Conservation (phyloP, 305 asterid species). For the Plantago coronopus region DNA sequence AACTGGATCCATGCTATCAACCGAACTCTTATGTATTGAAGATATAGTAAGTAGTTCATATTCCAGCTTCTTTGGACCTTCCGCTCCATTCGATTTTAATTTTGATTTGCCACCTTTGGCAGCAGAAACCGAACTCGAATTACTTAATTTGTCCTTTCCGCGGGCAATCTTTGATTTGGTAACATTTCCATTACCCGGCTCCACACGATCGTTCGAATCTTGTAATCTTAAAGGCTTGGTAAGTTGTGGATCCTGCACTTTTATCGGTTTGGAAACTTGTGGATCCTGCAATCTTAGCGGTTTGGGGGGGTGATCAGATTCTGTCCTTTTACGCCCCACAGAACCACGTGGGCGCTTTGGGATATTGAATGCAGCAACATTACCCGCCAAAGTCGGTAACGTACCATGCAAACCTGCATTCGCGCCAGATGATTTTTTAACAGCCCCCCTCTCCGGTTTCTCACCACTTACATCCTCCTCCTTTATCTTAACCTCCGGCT, state of each 20-base stretch:
- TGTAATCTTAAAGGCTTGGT: background rate
- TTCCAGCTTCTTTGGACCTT: conserved; percentile 50
- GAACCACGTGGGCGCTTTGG: conserved; percentile 95
- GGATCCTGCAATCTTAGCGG: conserved; percentile 38
- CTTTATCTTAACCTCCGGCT: conserved; percentile 56
- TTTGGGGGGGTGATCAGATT: conserved; percentile 33
- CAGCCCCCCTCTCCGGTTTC: conserved; percentile 31
- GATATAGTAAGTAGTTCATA: conserved; percentile 23
- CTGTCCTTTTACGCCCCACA: conserved; percentile 55
- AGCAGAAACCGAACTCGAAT: conserved; percentile 28
- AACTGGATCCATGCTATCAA: conserved; percentile 22
- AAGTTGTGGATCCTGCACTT: background rate
- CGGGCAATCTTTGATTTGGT: conserved; percentile 36
- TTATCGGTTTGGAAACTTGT: background rate
- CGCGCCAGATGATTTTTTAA: conserved; percentile 30
- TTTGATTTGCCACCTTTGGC: conserved; percentile 16
- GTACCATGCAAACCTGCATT: conserved; percentile 43
- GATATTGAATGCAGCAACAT: conserved; percentile 52
- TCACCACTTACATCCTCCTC: conserved; percentile 43
- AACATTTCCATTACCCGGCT: conserved; percentile 32
- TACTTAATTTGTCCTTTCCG: conserved; percentile 31
- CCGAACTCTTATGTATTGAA: background rate
- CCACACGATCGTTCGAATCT: conserved; percentile 18
- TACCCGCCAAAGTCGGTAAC: conserved; percentile 52
- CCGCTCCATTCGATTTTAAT: conserved; percentile 48